Evolutionary conservation across 768 basidiomycete species (phyloP), one percentile per base, ranked within the genome.

Genomic region (Mycena venus): DNA sequence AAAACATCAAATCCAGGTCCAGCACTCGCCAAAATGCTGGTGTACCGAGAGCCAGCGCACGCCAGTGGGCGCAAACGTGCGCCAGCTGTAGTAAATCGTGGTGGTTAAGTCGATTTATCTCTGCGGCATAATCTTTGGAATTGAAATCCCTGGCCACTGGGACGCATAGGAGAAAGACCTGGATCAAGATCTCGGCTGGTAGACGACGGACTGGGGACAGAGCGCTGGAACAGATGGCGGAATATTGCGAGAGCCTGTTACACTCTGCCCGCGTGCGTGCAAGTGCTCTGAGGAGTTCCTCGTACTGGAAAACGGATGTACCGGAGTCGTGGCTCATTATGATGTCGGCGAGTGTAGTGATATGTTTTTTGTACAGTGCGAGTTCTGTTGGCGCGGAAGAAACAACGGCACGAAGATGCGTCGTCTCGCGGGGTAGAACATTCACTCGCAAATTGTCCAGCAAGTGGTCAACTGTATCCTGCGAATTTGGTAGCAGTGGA

Each of bases 41-140:
- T 9, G 72, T 73, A 2, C 65, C 72, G 11, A 67, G 56, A 31
- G 49, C 72, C 14, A 61, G 42, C 4, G 49, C 63, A 6, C 65
- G 64, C 72, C 72, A 73, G 25, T 73, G 36, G 4, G 65, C 64
- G 17, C 72, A 73, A 1, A 73, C 72, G 5, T 73, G 72, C 14
- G 51, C 56, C 44, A 73, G 23, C 32, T 38, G 64, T 6, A 68
- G 11, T 21, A 73, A 31, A 51, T 68, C 72, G 36, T 32, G 65
- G 11, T 44, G 64, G 4, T 19, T 62, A 31, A 73, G 65, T 8
- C 72, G 65, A 12, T 73, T 31, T n/a, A 73, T 61, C 29, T 73
- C 72, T 15, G 47, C 65, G 2, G 65, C 36, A 49, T 68, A 73
- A 49, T 68, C 64, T 47, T 62, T 55, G 19, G 72, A 73, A 21